Evolutionary conservation across 2,329 filamentous ascomycete genomes (phyloP).

Genomic region (Trichoderma guizhouense): DNA sequence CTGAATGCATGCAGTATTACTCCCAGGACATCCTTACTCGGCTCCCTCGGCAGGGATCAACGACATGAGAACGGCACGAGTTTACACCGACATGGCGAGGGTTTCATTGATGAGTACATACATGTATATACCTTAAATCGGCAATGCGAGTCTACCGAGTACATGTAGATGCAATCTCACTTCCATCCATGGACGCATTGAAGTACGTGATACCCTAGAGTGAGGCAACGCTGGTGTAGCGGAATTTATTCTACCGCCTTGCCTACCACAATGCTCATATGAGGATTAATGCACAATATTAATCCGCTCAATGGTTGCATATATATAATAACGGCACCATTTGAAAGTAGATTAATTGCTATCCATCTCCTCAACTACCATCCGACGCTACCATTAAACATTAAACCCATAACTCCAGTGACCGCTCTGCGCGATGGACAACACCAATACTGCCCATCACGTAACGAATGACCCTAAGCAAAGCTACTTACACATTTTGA

Average conservation of each 20-base stretch:
- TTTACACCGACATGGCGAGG: background rate
- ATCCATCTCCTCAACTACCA: rapidly evolving
- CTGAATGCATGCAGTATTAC: background rate
- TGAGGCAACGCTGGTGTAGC: background rate
- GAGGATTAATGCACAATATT: background rate
- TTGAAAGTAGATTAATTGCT: background rate
- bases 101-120: background rate
- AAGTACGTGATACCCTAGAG: background rate
- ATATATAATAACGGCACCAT: background rate
- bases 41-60: background rate
- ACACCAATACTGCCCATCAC: background rate
- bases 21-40: background rate
- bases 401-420: too few species aligned
- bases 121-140: background rate
- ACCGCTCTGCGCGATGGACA: too few species aligned
- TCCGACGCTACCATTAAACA: too few species aligned
- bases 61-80: background rate
- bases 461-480: background rate
- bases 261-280: background rate
- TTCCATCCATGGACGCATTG: background rate
- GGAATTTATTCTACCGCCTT: background rate
- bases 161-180: background rate
- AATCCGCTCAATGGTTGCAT: background rate
- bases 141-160: background rate
- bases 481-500: background rate